Evolutionary conservation across 2,329 filamentous ascomycete genomes (phyloP), one percentile per base, ranked within the genome.

Genomic region (Fusarium subtropicale): DNA sequence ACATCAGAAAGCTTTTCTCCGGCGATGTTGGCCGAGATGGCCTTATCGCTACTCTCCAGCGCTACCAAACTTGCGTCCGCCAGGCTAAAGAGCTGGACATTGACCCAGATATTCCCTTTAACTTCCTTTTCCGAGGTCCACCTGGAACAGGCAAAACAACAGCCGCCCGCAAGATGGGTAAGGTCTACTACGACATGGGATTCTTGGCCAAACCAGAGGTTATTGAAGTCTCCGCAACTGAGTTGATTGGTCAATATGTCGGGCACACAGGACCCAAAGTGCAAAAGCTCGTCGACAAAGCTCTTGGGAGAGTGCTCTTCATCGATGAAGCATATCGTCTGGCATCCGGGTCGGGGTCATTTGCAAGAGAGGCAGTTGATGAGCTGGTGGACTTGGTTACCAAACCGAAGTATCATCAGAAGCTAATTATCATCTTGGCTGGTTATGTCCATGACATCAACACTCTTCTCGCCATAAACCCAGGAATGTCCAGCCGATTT

Each of bases 111-210:
- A 83, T 92, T 0, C 89, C 90, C 0, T 91, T 91, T 75, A 90
- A 86, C 64, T 92, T 92, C 68, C 71, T 93, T 0, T 93, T 93
- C 78, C 84, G 87, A 1, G 91, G 91, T 0, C 80, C 80, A 0
- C 88, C 89, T 16, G 90, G 88, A 0, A 93, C 91, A 0, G 92
- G 91, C 0, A 94, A 94, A 73, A 93, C 91, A 0, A 90, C 89
- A 0, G 92, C 83, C 0, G 92, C 92, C 0, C 81, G 85, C n/a
- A 91, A 90, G 64, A 92, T 94, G 84, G 91, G 91, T 5, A 86
- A 92, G 65, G 82, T 94, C 0, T 94, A 88, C 73, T 94, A 92
- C 72, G 88, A 94, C 69, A 87, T 93, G 83, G 91, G 91, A 0
- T 86, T 94, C 34, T 79, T 94, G 0, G 79, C 86, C 0, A 81